These are phyloP conservation scores for Tulasnella sp. DNA, from an alignment of 768 basidiomycete species.

Conservation along the genomic window DNA sequence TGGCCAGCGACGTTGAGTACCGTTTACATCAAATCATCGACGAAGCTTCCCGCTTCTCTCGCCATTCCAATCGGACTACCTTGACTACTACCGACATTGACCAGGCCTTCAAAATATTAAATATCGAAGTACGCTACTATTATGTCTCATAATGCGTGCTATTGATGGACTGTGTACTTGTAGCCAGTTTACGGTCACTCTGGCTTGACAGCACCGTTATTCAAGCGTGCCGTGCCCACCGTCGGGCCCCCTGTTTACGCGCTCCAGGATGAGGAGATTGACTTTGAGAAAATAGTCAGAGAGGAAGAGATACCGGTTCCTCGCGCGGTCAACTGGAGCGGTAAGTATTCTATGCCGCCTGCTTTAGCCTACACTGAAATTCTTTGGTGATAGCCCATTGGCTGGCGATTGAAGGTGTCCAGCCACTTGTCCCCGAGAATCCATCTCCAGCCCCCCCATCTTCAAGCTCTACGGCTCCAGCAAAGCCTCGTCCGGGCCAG, in stretches of 20 bases:
- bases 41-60: slow-evolving; percentile 97
- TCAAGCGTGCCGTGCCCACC: slow-evolving; percentile 35
- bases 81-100: slow-evolving; percentile 87
- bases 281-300: slow-evolving; percentile 82
- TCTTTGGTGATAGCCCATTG: slow-evolving; percentile 60
- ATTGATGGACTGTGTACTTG: neutral
- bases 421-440: slow-evolving; percentile 93
- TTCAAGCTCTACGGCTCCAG: neutral
- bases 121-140: slow-evolving; percentile 53
- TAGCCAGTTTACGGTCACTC: slow-evolving; percentile 79
- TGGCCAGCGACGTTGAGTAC: slow-evolving; percentile 96
- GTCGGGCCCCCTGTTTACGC: slow-evolving; percentile 68
- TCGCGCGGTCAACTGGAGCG: slow-evolving; percentile 69
- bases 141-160: neutral
- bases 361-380: neutral
- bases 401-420: slow-evolving; percentile 96
- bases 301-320: slow-evolving; percentile 78
- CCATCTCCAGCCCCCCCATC: slow-evolving; percentile 40
- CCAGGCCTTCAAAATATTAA: slow-evolving; percentile 83
- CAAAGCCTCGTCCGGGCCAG: slow-evolving; percentile 5
- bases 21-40: slow-evolving; percentile 90
- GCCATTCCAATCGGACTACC: slow-evolving; percentile 83
- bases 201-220: slow-evolving; percentile 50
- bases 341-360: slow-evolving; percentile 10
- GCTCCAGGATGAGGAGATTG: slow-evolving; percentile 94